phyloP scores from a whole-genome alignment of 306 rosid genomes.

The Nissolia schottii region DNA sequence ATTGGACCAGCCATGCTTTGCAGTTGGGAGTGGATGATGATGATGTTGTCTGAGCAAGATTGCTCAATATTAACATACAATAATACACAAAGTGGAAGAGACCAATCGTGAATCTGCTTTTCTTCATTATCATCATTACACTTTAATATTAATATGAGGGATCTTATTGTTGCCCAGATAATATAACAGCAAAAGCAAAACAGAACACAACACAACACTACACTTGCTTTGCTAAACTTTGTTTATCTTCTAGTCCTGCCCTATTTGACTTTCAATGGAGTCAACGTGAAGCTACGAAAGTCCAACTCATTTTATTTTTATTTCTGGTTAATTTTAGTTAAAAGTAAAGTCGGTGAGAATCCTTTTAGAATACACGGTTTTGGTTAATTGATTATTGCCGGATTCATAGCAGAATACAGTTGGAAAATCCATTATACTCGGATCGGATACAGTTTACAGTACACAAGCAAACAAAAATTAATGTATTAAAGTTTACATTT shows the following conservation, averaged over 20 bases:
- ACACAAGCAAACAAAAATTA: not conserved
- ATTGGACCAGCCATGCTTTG: conserved; percentile 90
- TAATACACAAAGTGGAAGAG: conserved; percentile 8
- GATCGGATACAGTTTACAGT: not conserved
- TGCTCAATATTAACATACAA: not conserved
- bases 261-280: not conserved
- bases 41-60: conserved; percentile 17
- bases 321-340: not conserved
- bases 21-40: conserved; percentile 35
- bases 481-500: not conserved
- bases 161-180: not conserved
- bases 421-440: not conserved
- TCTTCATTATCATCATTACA: conserved; percentile 11
- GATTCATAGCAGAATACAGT: not conserved
- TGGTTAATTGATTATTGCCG: not conserved
- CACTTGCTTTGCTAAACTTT: not conserved
- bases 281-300: not conserved
- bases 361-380: not conserved
- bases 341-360: not conserved
- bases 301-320: not conserved
- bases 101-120: not conserved
- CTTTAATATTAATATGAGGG: not conserved
- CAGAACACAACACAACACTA: not conserved
- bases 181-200: not conserved
- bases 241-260: not conserved